Base-by-base conservation (phyloP, 257 asterid species). In the Salvia rosmarinus region DNA sequence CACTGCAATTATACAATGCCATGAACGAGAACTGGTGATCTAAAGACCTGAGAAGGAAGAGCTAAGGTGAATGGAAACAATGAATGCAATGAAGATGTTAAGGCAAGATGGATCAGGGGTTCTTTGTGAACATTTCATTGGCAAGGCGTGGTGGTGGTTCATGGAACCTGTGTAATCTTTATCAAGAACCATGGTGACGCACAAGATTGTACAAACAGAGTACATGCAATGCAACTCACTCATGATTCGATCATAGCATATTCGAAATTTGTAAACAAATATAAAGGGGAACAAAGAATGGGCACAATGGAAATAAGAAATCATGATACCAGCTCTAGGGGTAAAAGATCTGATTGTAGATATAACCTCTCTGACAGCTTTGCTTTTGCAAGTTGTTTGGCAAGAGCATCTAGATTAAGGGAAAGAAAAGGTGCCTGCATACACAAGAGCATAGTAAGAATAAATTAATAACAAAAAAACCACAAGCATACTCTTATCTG, bases 351-450 rank as follows among this genome's bases (percentile, higher is more conserved):
- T 11, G 96, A 82, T 54, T 82, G 96, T 16, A 91, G 52, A 67
- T 89, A 90, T 76, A 89, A 82, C 83, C 96, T 87, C 75, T 89
- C 88, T 10, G 90, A 85, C 72, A 86, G 82, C 80, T 81, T 79
- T 43, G 90, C 82, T 83, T 87, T 93, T 62, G 83, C 83, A 82
- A 93, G 89, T 82, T 86, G 94, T 63, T 84, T 84, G 2, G 95
- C 86, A 64, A 93, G 95, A 40, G 85, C 72, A 57, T 85, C 78
- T 73, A 93, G 74, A 84, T 90, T 81, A 39, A 93, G 94, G 10
- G 97, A 90, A 65, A 93, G 87, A 81, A 93, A 93, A 32, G 97
- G 78, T 12, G 85, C 86, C 98, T 93, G 90, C 80, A 82, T 52
- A 68, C 51, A 54, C n/a, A 77, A 64, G 64, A 82, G 61, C 25